These are phyloP conservation scores for Carpinus fangiana DNA, from an alignment of 306 rosid genomes.

Conservation along the genomic window DNA sequence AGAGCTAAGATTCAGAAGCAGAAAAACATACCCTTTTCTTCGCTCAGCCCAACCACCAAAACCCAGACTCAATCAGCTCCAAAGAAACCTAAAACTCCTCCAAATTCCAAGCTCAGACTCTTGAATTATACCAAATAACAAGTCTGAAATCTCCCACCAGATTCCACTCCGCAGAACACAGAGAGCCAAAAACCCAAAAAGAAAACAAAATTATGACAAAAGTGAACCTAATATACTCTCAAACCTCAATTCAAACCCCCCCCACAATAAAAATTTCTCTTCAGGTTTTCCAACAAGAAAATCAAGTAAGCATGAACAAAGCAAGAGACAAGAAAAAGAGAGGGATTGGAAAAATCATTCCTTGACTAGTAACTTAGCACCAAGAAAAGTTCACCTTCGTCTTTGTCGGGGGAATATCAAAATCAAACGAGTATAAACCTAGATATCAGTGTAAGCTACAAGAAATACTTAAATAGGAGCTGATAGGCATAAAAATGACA, in stretches of 20 bases:
- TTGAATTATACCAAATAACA: background rate
- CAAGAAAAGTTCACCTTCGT: slow-evolving; percentile 19
- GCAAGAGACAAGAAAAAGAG: background rate
- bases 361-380: slow-evolving; percentile 34
- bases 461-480: too few species aligned
- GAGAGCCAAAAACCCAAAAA: slow-evolving; percentile 1
- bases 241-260: background rate
- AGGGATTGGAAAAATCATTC: slow-evolving; percentile 19
- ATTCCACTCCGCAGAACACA: background rate
- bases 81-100: background rate
- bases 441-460: background rate
- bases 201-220: background rate
- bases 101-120: background rate
- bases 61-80: slow-evolving; percentile 15
- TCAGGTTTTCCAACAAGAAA: background rate
- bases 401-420: too few species aligned
- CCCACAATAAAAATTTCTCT: background rate
- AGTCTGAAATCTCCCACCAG: slow-evolving; percentile 20
- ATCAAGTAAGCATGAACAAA: slow-evolving; percentile 9
- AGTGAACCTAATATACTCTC: background rate
- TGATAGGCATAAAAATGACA: too few species aligned
- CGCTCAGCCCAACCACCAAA: background rate
- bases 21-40: slow-evolving; percentile 43
- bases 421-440: too few species aligned
- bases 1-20: slow-evolving; percentile 37